Evolutionary conservation across 805 yeast genomes (phyloP), one percentile per base, ranked within the genome.

Genomic region (Cyberlindnera japonica): DNA sequence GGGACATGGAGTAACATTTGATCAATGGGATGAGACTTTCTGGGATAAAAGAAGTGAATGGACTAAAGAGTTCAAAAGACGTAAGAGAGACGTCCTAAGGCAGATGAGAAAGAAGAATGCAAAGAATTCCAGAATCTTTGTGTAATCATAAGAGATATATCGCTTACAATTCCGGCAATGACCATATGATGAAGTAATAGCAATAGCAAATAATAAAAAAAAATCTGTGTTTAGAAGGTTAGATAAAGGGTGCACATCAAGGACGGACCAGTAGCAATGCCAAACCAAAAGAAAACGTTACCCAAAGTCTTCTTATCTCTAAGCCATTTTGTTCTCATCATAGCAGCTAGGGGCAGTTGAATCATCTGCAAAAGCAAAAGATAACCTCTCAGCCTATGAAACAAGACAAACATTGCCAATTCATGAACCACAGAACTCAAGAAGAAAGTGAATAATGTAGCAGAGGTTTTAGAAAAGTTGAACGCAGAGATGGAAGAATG

Each of bases 211-310:
- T n/a, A n/a, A n/a, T n/a, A n/a, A n/a, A n/a, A n/a, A n/a, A n/a
- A n/a, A n/a, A n/a, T n/a, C n/a, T n/a, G n/a, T n/a, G n/a, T 35
- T 40, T 64, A 89, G 52, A 84, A 87, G 5, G 89, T 78, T 44
- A 93, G 67, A 56, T 91, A 91, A 48, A 88, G 67, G 1, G 95
- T 77, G 58, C 95, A 85, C 68, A 90, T 77, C 54, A 93, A 63
- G 44, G 95, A 81, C 8, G 98, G 98, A 1, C 96, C 96, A 8
- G 83, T 71, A 34, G 87, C 81, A 40, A 93, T 82, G 7, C 98
- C 97, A 36, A 87, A 57, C 98, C 98, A 91, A 63, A 93, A 93
- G 16, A 87, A 67, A 28, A 79, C 73, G 56, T 87, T 89, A 2
- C 96, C 96, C 34, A 90, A 59, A 1, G 80, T 68, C 33, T 74